Conservation (phyloP, 2,329 filamentous ascomycete species). For the Cryphonectria nitschkei region DNA sequence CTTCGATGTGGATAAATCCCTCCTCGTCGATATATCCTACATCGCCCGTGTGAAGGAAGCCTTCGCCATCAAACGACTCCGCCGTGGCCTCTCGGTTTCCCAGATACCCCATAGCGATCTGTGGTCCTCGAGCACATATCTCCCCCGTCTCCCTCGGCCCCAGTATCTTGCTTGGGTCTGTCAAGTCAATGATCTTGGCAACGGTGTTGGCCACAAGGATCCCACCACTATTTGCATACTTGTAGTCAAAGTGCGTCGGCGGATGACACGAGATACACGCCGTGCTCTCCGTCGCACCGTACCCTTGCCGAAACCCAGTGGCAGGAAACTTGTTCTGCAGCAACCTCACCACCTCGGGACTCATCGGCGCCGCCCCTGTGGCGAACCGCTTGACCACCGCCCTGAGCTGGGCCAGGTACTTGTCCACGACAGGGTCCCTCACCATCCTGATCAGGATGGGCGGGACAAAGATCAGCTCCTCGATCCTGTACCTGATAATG, state of each 20-base stretch:
- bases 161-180: constrained; percentile 55
- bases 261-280: constrained; percentile 66
- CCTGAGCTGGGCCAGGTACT: constrained; percentile 33
- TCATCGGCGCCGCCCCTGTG: constrained; percentile 56
- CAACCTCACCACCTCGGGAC: constrained; percentile 59
- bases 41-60: constrained; percentile 63
- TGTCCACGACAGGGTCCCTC: constrained; percentile 30
- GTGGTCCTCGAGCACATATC: constrained; percentile 46
- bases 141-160: constrained; percentile 55
- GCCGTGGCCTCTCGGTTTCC: constrained; percentile 45
- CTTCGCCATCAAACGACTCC: constrained; percentile 57
- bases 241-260: constrained; percentile 57
- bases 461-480: constrained; percentile 35
- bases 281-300: constrained; percentile 70
- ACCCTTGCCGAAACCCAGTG: constrained; percentile 66
- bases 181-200: constrained; percentile 58
- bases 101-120: constrained; percentile 54
- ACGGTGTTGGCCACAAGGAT: constrained; percentile 61
- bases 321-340: constrained; percentile 60
- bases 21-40: constrained; percentile 58
- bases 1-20: constrained; percentile 60
- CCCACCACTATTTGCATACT: constrained; percentile 60
- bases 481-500: constrained; percentile 31
- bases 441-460: constrained; percentile 34
- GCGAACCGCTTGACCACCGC: constrained; percentile 56